Evolutionary conservation across 2,329 filamentous ascomycete genomes (phyloP).

Genomic region (Neopestalotiopsis sp.): DNA sequence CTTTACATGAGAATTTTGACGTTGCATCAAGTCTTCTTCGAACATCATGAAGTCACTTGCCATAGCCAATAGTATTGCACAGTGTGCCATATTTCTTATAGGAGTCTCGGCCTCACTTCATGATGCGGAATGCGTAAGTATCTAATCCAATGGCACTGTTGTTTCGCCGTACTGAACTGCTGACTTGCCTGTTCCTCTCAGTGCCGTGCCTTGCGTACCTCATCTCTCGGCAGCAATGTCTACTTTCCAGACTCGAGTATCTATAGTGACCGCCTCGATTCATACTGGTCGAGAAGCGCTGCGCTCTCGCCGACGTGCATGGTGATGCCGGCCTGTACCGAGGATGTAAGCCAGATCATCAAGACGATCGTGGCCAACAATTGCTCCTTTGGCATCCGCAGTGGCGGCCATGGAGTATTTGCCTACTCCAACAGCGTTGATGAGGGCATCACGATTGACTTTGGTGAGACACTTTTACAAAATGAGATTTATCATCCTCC

Average conservation of each 20-base stretch:
- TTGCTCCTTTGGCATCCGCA: constrained; percentile 23
- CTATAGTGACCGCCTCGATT: constrained; percentile 9
- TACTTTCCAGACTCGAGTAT: background rate
- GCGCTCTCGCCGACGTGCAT: constrained; percentile 16
- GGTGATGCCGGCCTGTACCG: constrained; percentile 12
- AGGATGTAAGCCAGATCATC: constrained; percentile 14
- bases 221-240: background rate
- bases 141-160: background rate
- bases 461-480: constrained; percentile 2
- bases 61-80: background rate
- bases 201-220: background rate
- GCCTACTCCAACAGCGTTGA: constrained; percentile 16
- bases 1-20: background rate
- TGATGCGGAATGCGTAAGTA: background rate
- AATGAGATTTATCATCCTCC: too few relatives aligned
- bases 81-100: background rate
- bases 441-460: constrained; percentile 24
- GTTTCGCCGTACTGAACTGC: background rate
- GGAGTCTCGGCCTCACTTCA: background rate
- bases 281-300: constrained; percentile 17
- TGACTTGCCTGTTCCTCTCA: background rate
- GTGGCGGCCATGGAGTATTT: constrained; percentile 21
- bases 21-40: background rate
- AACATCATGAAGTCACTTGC: background rate
- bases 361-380: constrained; percentile 22